Base-by-base conservation (phyloP, 129 eudicot species). In the Solidago caesia region DNA sequence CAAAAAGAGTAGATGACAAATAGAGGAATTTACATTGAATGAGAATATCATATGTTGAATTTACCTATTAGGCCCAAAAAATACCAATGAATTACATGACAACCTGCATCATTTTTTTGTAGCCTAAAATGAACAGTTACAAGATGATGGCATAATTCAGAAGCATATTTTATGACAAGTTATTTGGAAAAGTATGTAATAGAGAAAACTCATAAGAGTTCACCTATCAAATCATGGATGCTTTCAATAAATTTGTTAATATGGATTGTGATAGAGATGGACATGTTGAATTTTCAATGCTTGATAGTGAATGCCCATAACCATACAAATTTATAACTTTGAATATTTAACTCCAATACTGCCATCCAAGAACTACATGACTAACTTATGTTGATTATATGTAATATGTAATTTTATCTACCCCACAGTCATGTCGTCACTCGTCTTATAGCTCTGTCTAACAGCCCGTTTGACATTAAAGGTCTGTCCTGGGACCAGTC, bases 271-370 rank as follows among this genome's bases (percentile, higher is more conserved):
- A 70, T 49, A 51, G 64, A 78, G 27, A 55, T 60, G 26, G 76
- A 70, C 71, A 41, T 41, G 57, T 78, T 70, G 76, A 62, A 44
- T 70, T 48, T 51, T 69, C 45, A 65, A 61, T 48, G 41, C 63
- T 6, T 70, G 52, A 78, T 51, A 70, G 71, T 44, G 57, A 78
- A 46, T 70, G 46, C 65, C 46, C 70, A 59, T 5, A 47, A 48
- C 21, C 70, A 64, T 33, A 77, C 76, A 77, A 60, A 48, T 16
- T 39, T 42, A 43, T 42, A 55, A 42, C 65, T 39, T 64, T 53
- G 44, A 64, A 4, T 49, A 64, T 64, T 75, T 44, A 75, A 75
- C 51, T 75, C 52, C 64, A 75, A 47, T 39, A 44, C 53, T 64
- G 27, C 46, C 5, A 16, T 64, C 64, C 71, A 64, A 64, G 27